phyloP scores from a whole-genome alignment of 2,329 filamentous ascomycete genomes.

The Clonostachys chloroleuca region DNA sequence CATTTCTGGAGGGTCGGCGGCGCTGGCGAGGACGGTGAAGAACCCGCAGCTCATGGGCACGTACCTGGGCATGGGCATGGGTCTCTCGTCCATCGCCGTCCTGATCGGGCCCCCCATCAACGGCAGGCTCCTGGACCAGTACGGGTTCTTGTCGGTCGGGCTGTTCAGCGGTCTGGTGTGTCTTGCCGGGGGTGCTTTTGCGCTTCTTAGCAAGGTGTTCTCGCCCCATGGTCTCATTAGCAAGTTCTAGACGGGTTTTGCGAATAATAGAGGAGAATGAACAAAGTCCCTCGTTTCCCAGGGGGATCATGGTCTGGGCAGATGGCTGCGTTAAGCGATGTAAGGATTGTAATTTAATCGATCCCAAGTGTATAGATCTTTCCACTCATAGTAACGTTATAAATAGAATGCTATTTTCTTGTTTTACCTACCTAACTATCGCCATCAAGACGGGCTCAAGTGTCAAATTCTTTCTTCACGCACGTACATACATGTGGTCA shows the following conservation, averaged over 20 bases:
- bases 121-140: slow-evolving; percentile 21
- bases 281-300: too few species aligned
- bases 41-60: slow-evolving; percentile 51
- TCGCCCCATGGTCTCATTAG: slow-evolving; percentile 5
- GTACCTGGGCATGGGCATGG: slow-evolving; percentile 36
- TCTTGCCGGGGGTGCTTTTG: slow-evolving; percentile 5
- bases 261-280: not conserved
- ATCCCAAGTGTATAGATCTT: too few species aligned
- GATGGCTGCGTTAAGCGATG: too few species aligned
- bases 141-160: slow-evolving; percentile 11
- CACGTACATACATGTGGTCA: too few species aligned
- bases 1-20: slow-evolving; percentile 36
- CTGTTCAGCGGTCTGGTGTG: slow-evolving; percentile 10
- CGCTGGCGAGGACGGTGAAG: slow-evolving; percentile 31
- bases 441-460: too few species aligned
- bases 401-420: too few species aligned
- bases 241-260: not conserved
- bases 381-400: too few species aligned
- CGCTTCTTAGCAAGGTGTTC: slow-evolving; percentile 5
- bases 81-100: slow-evolving; percentile 36
- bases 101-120: slow-evolving; percentile 24
- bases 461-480: too few species aligned
- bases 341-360: too few species aligned
- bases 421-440: too few species aligned
- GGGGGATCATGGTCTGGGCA: too few species aligned